Conservation (phyloP, 2,329 filamentous ascomycete species). For the Alternaria arbusti region DNA sequence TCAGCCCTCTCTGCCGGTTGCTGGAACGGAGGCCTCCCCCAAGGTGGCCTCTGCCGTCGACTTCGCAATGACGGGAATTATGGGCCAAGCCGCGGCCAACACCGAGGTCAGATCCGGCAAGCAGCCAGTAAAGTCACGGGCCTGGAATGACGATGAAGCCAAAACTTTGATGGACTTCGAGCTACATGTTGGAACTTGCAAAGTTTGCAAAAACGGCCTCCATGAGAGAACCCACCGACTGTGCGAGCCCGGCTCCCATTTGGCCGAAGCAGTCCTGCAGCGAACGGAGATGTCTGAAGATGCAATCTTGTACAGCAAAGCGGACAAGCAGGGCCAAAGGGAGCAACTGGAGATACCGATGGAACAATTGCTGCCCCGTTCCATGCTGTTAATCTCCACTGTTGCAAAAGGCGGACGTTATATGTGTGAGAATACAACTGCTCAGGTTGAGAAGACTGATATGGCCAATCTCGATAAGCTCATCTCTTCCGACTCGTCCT, state of each 20-base stretch:
- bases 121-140: conserved; percentile 18
- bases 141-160: conserved; percentile 25
- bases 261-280: conserved; percentile 26
- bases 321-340: conserved; percentile 11
- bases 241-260: conserved; percentile 29
- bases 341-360: conserved; percentile 29
- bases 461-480: too few relatives aligned
- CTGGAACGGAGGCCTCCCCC: conserved; percentile 11
- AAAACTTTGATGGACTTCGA: conserved; percentile 34
- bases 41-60: conserved; percentile 51
- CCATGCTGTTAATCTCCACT: conserved; percentile 23
- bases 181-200: conserved; percentile 32
- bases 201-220: conserved; percentile 19
- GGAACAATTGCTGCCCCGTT: conserved; percentile 22
- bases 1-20: not conserved
- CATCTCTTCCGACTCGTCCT: too few relatives aligned
- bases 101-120: conserved; percentile 22
- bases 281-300: conserved; percentile 32
- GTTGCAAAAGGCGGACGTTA: conserved; percentile 21
- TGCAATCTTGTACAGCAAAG: conserved; percentile 27
- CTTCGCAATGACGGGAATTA: conserved; percentile 51
- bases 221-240: not conserved
- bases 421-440: too few relatives aligned
- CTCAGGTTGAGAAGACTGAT: too few relatives aligned
- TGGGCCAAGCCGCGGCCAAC: conserved; percentile 43